Base-by-base conservation (phyloP, 768 basidiomycete genomes). In the Suillus luteus region DNA sequence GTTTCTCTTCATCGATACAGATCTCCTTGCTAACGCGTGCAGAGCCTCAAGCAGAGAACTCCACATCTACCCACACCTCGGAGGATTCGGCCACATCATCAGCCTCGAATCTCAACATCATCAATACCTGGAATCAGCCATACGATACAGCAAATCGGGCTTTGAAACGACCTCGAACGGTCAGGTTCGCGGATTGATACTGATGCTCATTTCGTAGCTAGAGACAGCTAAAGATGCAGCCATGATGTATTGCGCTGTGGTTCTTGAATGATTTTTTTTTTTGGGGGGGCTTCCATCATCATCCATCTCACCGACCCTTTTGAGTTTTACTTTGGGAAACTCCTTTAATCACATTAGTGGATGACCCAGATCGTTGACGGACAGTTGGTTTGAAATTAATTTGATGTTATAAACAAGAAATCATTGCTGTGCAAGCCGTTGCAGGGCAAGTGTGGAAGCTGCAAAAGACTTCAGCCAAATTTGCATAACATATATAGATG, bases 161-260 rank as follows among this genome's bases (percentile, higher is more conserved):
- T 11, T 5, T 24, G 38, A 58, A 58, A 58, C 55, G 55, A 40
- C 55, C 55, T 58, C 55, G 55, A 58, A 58, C 38, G 24, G 24
- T 58, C 9, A 58, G 38, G 17, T 58, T 58, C 10, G 24, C 55
- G 10, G 55, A 40, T 27, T 27, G 38, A 57, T 40, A 40, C 37
- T 10, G 19, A 58, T 38, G 15, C 9, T 19, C 19, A 3, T 11
- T 19, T 27, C 17, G 15, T 41, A 41, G 55, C 5, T 19, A 17
- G 22, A 41, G 17, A 58, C 24, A 41, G 38, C 5, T 19, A 17
- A 48, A 41, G 15, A 57, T 24, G 17, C 31, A 27, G 55, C 15
- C 9, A 58, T 24, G 19, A 58, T 58, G 37, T 57, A 40, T 58
- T 22, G 24, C 17, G 38, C 38, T 40, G 38, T 24, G 22, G 55